Percentiles rank a stretch among this genome's conserved stretches.
These are phyloP conservation scores for Phytophthora megakarya DNA, from an alignment of 352 stramenopile species.

Conservation along the genomic window DNA sequence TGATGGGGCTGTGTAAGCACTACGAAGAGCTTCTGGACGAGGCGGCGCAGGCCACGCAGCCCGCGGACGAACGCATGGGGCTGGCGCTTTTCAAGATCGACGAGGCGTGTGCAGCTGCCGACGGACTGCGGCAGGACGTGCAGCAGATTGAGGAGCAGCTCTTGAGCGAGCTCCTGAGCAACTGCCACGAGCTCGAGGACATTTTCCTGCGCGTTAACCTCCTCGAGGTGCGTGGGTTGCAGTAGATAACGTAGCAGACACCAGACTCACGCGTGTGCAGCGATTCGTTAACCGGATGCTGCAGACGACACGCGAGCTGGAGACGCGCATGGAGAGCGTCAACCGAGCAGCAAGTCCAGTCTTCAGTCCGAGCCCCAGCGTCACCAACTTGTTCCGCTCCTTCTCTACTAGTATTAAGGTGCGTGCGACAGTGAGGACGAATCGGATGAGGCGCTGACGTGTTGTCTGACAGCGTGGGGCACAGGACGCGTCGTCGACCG, in stretches of 20 bases:
- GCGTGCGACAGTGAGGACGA: not conserved
- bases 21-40: constrained; percentile 82
- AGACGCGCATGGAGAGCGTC: constrained; percentile 65
- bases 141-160: constrained; percentile 53
- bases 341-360: constrained; percentile 55
- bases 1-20: constrained; percentile 59
- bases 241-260: not conserved
- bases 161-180: constrained; percentile 60
- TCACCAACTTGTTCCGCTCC: constrained; percentile 62
- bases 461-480: constrained; percentile 37
- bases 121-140: constrained; percentile 57
- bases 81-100: constrained; percentile 86
- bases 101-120: constrained; percentile 59
- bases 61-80: constrained; percentile 71
- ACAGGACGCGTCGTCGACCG: constrained; percentile 24
- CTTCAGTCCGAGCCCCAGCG: constrained; percentile 64
- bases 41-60: constrained; percentile 52
- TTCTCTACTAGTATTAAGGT: constrained; percentile 83
- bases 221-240: constrained; percentile 53
- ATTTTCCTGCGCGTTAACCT: constrained; percentile 80
- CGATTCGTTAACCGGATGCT: constrained; percentile 63
- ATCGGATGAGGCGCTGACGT: not conserved
- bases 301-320: constrained; percentile 62
- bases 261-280: constrained; percentile 31
- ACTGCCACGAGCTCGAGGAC: constrained; percentile 78